Percentiles rank a stretch among this genome's conserved stretches.
Evolutionary conservation across 768 basidiomycete genomes (phyloP).

Genomic region (Russula emetica): DNA sequence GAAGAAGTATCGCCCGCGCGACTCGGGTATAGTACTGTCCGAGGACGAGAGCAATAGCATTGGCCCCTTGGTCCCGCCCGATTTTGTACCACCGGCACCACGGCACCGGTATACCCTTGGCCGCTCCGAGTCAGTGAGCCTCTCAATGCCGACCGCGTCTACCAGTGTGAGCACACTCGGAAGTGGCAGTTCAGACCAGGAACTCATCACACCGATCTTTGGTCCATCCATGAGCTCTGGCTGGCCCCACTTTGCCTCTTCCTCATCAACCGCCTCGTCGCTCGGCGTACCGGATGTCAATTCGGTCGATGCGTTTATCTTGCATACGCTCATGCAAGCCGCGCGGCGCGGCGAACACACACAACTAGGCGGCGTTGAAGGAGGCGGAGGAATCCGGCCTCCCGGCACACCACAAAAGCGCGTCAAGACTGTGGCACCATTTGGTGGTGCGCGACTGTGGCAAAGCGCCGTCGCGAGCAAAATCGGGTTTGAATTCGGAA

Average conservation of each 20-base stretch:
- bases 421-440: constrained; percentile 53
- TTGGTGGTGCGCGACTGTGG: constrained; percentile 56
- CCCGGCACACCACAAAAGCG: constrained; percentile 84
- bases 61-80: constrained; percentile 4
- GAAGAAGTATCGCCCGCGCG: constrained; percentile 67
- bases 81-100: constrained; percentile 22
- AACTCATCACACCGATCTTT: constrained; percentile 64
- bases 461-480: constrained; percentile 74
- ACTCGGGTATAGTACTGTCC: constrained; percentile 59
- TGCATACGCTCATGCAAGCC: constrained; percentile 57
- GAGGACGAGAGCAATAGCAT: constrained; percentile 50
- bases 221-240: constrained; percentile 51
- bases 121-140: constrained; percentile 32
- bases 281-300: constrained; percentile 29
- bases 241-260: constrained; percentile 55
- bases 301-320: constrained; percentile 63
- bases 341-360: constrained; percentile 43
- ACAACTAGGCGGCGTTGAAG: constrained; percentile 31
- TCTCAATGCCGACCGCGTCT: constrained; percentile 52
- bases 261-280: constrained; percentile 44
- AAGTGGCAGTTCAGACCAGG: constrained; percentile 55
- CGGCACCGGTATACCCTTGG: constrained; percentile 28
- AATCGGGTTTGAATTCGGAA: constrained; percentile 46
- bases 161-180: constrained; percentile 61
- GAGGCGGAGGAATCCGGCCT: constrained; percentile 47